Evolutionary conservation across 2,329 filamentous ascomycete genomes (phyloP).

Genomic region (Talaromyces sp.): DNA sequence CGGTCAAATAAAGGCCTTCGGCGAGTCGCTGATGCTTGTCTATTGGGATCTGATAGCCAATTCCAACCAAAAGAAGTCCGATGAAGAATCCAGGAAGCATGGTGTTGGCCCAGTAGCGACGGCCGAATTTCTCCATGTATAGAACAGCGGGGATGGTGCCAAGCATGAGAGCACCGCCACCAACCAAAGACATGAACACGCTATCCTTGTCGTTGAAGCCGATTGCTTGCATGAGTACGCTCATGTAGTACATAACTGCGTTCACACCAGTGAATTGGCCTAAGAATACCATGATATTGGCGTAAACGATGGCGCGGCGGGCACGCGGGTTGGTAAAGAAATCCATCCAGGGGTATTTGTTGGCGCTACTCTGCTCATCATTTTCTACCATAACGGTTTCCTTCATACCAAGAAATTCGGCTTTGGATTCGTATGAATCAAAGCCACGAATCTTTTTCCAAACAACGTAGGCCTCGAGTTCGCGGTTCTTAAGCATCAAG

Average conservation of each 20-base stretch:
- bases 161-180: constrained; percentile 61
- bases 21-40: constrained; percentile 43
- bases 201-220: constrained; percentile 58
- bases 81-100: constrained; percentile 70
- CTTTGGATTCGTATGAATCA: constrained; percentile 51
- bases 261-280: constrained; percentile 69
- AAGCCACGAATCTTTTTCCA: constrained; percentile 68
- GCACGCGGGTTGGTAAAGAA: constrained; percentile 66
- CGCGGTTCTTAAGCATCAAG: constrained; percentile 21
- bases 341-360: constrained; percentile 64
- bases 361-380: constrained; percentile 47
- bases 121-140: constrained; percentile 67
- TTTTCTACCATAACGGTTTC: constrained; percentile 56
- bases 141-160: constrained; percentile 64
- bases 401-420: constrained; percentile 70
- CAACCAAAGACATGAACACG: constrained; percentile 71
- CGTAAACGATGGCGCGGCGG: constrained; percentile 61
- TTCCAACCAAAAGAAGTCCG: constrained; percentile 61
- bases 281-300: constrained; percentile 64
- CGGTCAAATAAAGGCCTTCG: constrained; percentile 60
- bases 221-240: constrained; percentile 60
- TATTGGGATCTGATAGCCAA: constrained; percentile 54
- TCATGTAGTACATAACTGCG: constrained; percentile 69
- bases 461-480: constrained; percentile 22
- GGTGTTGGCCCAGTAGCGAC: constrained; percentile 67